Evolutionary conservation across 768 basidiomycete species (phyloP).

Genomic region (Paxillus rubicundulus): DNA sequence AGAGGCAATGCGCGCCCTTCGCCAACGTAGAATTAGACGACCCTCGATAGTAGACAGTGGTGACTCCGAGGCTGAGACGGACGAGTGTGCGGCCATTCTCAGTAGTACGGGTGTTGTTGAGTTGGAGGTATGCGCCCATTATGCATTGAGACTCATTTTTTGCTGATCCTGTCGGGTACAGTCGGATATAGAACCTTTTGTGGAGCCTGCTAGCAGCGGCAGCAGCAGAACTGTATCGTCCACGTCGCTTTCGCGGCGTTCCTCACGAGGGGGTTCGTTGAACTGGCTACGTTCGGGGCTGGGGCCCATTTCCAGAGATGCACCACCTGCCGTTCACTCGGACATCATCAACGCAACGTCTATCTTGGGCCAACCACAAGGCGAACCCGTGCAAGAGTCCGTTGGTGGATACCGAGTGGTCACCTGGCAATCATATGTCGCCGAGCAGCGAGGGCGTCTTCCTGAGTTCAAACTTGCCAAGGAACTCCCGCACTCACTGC

Average conservation of each 20-base stretch:
- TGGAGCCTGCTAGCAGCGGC: not conserved
- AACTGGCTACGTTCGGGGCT: not conserved
- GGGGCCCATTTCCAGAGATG: not conserved
- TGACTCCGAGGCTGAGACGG: slow-evolving; percentile 8
- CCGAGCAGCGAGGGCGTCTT: slow-evolving; percentile 12
- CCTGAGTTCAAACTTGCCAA: slow-evolving; percentile 34
- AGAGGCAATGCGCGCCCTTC: not conserved
- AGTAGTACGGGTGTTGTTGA: not conserved
- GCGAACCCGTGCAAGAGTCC: not conserved
- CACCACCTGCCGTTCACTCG: not conserved
- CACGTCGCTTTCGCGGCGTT: slow-evolving; percentile 1
- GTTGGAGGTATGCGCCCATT: slow-evolving; percentile 1
- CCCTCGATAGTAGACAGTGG: not conserved
- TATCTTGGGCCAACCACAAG: not conserved
- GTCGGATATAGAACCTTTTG: not conserved
- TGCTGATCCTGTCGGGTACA: slow-evolving; percentile 9
- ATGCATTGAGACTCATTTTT: too few relatives aligned
- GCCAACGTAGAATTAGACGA: not conserved
- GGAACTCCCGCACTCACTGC: slow-evolving; percentile 60
- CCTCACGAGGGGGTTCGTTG: not conserved
- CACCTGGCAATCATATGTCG: slow-evolving; percentile 23
- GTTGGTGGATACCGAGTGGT: slow-evolving; percentile 12
- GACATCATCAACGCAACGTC: not conserved
- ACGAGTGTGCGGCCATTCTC: slow-evolving; percentile 18
- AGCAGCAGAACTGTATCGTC: slow-evolving; percentile 21